Evolutionary conservation across 768 basidiomycete species (phyloP).

Genomic region (Rhizopogon roseolus): DNA sequence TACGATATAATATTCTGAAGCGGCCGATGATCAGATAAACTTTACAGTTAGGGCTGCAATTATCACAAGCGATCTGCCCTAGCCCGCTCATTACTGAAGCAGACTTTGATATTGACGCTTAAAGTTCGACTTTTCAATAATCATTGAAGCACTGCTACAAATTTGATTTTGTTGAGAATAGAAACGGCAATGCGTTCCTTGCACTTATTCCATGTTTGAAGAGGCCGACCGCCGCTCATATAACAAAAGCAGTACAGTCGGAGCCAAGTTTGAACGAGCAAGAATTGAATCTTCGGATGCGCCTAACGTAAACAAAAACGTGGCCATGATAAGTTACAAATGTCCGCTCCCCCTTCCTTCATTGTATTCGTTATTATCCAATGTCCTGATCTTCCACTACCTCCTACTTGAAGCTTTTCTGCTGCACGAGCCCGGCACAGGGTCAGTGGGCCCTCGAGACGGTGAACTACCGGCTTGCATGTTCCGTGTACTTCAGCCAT

Average conservation of each 20-base stretch:
- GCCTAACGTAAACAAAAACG: not conserved
- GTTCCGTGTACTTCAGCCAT: constrained; percentile 5
- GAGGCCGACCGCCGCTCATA: not conserved
- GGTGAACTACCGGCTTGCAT: not conserved
- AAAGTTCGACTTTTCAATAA: not conserved
- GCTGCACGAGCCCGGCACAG: not conserved
- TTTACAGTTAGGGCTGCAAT: too few species aligned
- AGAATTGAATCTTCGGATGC: not conserved
- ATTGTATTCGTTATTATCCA: not conserved
- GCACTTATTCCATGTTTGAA: not conserved
- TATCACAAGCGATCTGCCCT: too few species aligned
- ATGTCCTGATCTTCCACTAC: not conserved
- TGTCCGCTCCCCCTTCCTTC: not conserved
- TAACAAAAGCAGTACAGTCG: not conserved
- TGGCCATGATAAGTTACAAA: not conserved
- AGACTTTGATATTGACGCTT: not conserved
- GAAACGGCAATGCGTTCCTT: not conserved
- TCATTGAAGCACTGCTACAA: too few species aligned
- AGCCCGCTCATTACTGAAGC: too few species aligned
- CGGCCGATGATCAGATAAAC: too few species aligned
- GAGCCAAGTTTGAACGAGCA: not conserved
- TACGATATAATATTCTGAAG: too few species aligned
- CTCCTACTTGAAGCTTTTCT: not conserved
- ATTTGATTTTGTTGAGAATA: not conserved
- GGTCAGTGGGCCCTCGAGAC: not conserved